These are phyloP conservation scores for Lentinula detonsa DNA, from an alignment of 768 basidiomycete species.

Conservation along the genomic window DNA sequence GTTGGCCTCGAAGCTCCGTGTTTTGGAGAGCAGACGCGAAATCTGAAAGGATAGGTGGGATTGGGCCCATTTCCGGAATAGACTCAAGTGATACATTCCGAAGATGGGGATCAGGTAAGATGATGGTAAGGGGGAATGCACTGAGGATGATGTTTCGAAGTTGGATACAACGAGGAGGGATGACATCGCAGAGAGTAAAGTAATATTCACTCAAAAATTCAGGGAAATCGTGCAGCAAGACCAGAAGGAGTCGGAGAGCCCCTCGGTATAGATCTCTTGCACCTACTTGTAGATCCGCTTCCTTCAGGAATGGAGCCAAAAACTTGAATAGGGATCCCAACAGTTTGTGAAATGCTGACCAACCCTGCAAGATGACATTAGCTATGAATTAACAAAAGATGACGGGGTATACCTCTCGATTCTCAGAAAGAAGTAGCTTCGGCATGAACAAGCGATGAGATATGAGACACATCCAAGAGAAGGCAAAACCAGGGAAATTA, in stretches of 20 bases:
- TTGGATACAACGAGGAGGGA: conserved; percentile 91
- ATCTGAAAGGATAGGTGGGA: conserved; percentile 89
- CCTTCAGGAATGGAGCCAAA: conserved; percentile 83
- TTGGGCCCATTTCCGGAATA: conserved; percentile 86
- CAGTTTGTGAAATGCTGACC: conserved; percentile 94
- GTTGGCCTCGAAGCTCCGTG: conserved; percentile 68
- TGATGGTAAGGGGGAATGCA: conserved; percentile 80
- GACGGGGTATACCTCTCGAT: conserved; percentile 61
- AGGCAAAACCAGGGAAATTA: conserved; percentile 96
- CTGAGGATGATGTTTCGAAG: conserved; percentile 94
- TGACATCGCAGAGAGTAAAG: conserved; percentile 90
- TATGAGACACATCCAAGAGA: conserved; percentile 96
- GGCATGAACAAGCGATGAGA: conserved; percentile 98
- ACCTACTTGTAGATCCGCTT: conserved; percentile 72
- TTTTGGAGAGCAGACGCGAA: conserved; percentile 78
- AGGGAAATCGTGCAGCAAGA: conserved; percentile 97
- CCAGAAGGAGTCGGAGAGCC: conserved; percentile 82
- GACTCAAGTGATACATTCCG: conserved; percentile 68
- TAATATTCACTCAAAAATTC: conserved; percentile 97
- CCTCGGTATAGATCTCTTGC: conserved; percentile 88
- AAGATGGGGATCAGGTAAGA: conserved; percentile 84
- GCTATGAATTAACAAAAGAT: conserved; percentile 1
- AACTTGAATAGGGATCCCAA: conserved; percentile 94
- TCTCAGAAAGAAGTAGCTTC: conserved; percentile 80
- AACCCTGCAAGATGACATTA: conserved; percentile 48